Evolutionary conservation across 805 yeast genomes (phyloP).

Genomic region (Candida insectalens): DNA sequence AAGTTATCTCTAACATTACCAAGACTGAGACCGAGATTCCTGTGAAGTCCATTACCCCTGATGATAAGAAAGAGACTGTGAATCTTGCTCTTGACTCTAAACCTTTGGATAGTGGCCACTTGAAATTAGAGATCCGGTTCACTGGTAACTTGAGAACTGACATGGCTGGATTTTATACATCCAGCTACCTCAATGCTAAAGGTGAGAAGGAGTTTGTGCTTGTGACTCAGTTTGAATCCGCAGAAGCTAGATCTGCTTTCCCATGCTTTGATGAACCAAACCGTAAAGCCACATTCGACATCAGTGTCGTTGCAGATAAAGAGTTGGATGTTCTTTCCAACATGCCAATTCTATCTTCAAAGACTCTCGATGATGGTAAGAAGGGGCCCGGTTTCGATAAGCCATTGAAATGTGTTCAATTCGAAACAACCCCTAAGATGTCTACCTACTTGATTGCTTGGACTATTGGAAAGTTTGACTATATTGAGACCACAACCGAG

Average conservation of each 20-base stretch:
- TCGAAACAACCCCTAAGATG: conserved; percentile 43
- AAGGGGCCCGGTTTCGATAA: conserved; percentile 7
- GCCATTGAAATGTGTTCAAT: conserved; percentile 20
- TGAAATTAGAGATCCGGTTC: conserved; percentile 26
- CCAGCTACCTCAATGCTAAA: conserved; percentile 29
- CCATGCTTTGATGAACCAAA: conserved; percentile 52
- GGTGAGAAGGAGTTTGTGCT: conserved; percentile 31
- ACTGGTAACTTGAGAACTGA: conserved; percentile 39
- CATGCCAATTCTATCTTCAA: conserved; percentile 28
- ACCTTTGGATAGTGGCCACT: conserved; percentile 20
- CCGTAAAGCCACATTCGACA: conserved; percentile 44
- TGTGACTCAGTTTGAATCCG: conserved; percentile 49
- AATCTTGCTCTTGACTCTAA: conserved; percentile 41
- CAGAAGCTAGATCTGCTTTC: conserved; percentile 49
- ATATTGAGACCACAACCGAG: conserved; percentile 35
- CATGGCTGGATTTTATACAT: conserved; percentile 48
- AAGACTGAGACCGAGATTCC: conserved; percentile 20
- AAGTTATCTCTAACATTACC: conserved; percentile 11
- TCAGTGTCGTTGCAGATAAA: conserved; percentile 26
- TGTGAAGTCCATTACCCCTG: conserved; percentile 9
- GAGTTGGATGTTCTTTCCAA: conserved; percentile 35
- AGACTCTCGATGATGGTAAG: conserved; percentile 15
- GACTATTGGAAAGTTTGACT: conserved; percentile 50
- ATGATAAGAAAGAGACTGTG: conserved; percentile 48
- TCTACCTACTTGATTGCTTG: conserved; percentile 49